Base-by-base conservation (phyloP, 2,329 filamentous ascomycete species). In the Colletotrichum sp. region DNA sequence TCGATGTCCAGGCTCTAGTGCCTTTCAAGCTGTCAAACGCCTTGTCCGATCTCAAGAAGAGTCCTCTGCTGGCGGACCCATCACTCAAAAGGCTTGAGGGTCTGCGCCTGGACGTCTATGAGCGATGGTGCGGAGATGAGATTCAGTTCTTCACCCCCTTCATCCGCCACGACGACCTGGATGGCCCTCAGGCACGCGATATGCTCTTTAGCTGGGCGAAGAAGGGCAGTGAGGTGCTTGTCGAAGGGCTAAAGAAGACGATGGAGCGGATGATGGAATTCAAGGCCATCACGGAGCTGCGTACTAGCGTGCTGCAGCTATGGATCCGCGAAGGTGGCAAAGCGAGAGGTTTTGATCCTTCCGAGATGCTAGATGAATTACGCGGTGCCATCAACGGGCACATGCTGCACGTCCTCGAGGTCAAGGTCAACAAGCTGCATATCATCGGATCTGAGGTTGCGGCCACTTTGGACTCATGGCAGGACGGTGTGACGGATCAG, bases 81-180 rank as follows among this genome's bases (percentile, higher is more conserved):
- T 89, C 92, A 2, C 86, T 98, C 22, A 89, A 90, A 70, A 85
- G 86, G 1, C 84, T 97, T 2, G 91, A 94, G 78, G 93, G 93
- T 19, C 86, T 98, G 15, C 91, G 94, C 44, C 86, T 98, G 30
- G 95, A 98, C 81, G 86, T 97, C 12, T 92, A 95, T 80, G 92
- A 93, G 78, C 90, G 90, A 25, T 98, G 96, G 94, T 94, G 97
- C 77, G 90, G 94, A 22, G 92, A 96, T 9, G 95, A 98, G 76
- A 94, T 98, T 57, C 91, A 91, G 63, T 94, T 94, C 78, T 98
- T 98, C 82, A 96, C 93, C 1, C 96, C 96, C 0, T 98, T 95
- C 86, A 94, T 98, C 44, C 92, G 94, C 34, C 93, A 98, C 79
- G 95, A 96, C 78, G 94, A 97, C 78, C 84, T 95, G 6, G 90